These are phyloP conservation scores for Verbascum thapsus DNA, from an alignment of 257 asterid species.

Conservation along the genomic window DNA sequence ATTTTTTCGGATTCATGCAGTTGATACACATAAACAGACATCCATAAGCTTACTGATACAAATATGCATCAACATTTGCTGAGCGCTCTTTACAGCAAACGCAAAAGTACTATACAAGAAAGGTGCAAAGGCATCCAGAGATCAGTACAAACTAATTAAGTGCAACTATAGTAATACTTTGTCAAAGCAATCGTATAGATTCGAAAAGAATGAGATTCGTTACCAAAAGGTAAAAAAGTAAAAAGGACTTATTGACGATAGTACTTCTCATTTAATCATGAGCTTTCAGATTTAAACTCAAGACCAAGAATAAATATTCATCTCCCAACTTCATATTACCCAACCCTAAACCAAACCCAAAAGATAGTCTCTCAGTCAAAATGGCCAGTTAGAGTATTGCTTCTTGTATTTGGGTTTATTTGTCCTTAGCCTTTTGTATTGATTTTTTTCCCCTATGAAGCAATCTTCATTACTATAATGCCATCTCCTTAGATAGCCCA, in stretches of 20 bases:
- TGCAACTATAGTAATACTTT: constrained; percentile 20
- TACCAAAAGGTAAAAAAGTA: too few species aligned
- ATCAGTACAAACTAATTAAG: constrained; percentile 19
- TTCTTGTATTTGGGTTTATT: not conserved
- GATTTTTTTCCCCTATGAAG: not conserved
- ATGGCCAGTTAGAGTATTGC: not conserved
- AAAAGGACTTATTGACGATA: too few species aligned
- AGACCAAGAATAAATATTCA: not conserved
- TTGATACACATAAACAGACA: constrained; percentile 26
- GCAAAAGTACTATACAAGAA: constrained; percentile 17
- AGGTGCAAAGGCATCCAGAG: constrained; percentile 21
- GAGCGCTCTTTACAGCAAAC: constrained; percentile 27
- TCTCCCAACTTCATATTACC: constrained; percentile 6
- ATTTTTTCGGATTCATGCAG: too few species aligned
- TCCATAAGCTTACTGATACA: constrained; percentile 16
- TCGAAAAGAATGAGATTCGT: constrained; percentile 18
- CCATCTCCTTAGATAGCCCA: not conserved
- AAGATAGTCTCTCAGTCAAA: not conserved
- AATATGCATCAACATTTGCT: constrained; percentile 8
- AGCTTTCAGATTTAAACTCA: constrained; percentile 6
- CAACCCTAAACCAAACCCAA: constrained; percentile 5
- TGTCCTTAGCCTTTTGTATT: not conserved
- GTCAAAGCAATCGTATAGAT: constrained; percentile 19
- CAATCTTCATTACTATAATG: too few species aligned
- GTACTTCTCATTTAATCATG: constrained; percentile 4